phyloP scores from a whole-genome alignment of 169 alveolate species.

The Plasmodium vinckei region DNA sequence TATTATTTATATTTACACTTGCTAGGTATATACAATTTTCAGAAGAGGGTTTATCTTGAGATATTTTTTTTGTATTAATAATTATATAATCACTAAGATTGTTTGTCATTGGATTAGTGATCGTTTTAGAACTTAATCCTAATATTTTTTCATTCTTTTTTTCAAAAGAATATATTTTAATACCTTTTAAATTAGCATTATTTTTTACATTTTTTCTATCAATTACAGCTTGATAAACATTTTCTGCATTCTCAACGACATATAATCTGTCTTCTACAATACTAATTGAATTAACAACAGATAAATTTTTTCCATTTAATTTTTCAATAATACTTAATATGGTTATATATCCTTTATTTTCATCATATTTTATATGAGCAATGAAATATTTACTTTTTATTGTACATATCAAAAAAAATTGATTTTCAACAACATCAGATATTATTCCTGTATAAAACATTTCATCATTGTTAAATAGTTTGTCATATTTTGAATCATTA shows the following conservation, averaged over 20 bases:
- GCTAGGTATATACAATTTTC: slow-evolving; percentile 21
- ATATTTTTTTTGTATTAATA: slow-evolving; percentile 26
- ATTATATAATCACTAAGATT: background rate
- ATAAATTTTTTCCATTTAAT: background rate
- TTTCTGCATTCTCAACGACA: slow-evolving; percentile 46
- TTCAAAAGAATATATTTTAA: background rate
- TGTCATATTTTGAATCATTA: background rate
- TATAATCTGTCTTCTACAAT: slow-evolving; percentile 9
- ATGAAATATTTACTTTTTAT: slow-evolving; percentile 29
- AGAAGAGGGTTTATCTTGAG: slow-evolving; percentile 37
- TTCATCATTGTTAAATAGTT: slow-evolving; percentile 20
- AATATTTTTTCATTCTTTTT: slow-evolving; percentile 29
- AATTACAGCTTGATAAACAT: background rate
- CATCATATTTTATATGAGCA: slow-evolving; percentile 28
- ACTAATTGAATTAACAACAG: slow-evolving; percentile 17
- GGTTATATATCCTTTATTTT: background rate
- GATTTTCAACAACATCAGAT: slow-evolving; percentile 23
- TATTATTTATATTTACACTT: background rate
- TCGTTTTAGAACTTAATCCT: slow-evolving; percentile 11
- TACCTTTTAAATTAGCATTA: background rate
- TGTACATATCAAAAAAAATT: slow-evolving; percentile 20
- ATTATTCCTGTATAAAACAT: slow-evolving; percentile 39
- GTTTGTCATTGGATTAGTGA: background rate
- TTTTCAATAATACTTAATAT: slow-evolving; percentile 26
- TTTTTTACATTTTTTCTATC: background rate